Evolutionary conservation across 129 eudicot species (phyloP).

Genomic region (Dittrichia graveolens): DNA sequence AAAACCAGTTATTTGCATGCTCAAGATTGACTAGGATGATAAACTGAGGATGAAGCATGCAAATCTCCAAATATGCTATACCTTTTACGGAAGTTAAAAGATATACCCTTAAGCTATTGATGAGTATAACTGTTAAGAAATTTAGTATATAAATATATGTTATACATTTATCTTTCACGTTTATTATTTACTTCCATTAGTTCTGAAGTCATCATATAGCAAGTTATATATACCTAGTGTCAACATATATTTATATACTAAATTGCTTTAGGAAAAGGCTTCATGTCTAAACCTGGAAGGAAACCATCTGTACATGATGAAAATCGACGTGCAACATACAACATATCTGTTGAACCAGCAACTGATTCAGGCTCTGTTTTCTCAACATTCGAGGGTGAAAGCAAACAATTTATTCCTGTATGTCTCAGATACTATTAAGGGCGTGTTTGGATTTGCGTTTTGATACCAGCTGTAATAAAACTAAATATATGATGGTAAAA

Average conservation of each 20-base stretch:
- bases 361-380: slow-evolving; percentile 59
- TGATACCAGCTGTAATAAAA: background rate
- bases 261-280: slow-evolving; percentile 60
- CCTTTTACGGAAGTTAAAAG: too few relatives aligned
- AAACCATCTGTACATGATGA: slow-evolving; percentile 66
- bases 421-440: slow-evolving; percentile 20
- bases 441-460: background rate
- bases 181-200: slow-evolving; percentile 11
- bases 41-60: background rate
- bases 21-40: slow-evolving; percentile 3
- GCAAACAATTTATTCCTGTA: slow-evolving; percentile 91
- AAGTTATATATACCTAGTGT: background rate
- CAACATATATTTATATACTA: slow-evolving; percentile 3
- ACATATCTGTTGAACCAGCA: slow-evolving; percentile 49
- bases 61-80: background rate
- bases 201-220: background rate
- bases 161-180: too few relatives aligned
- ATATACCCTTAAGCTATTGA: too few relatives aligned
- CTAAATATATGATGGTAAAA: too few relatives aligned
- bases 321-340: slow-evolving; percentile 81
- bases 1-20: background rate
- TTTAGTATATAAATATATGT: too few relatives aligned
- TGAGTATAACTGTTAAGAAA: too few relatives aligned
- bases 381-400: slow-evolving; percentile 80
- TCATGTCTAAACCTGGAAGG: slow-evolving; percentile 58